A percentile compares a stretch with the other conserved stretches of the same genome.
These are phyloP conservation scores for Neurospora africana DNA, from an alignment of 495 filamentous ascomycete species.

Conservation along the genomic window DNA sequence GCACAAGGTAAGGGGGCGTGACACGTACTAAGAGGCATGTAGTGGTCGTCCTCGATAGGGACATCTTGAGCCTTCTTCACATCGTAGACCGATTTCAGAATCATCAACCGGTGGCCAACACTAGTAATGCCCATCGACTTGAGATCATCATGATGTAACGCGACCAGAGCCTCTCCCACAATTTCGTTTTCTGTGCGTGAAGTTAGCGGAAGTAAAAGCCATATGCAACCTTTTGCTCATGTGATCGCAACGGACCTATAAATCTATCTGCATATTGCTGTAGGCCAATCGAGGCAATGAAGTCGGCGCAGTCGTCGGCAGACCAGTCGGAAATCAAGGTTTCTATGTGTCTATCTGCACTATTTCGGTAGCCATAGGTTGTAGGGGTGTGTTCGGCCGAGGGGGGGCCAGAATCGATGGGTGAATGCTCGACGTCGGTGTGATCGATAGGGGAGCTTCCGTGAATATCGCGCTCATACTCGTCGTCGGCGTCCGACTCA, in stretches of 20 bases:
- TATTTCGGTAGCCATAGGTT: constrained; percentile 65
- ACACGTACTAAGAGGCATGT: constrained; percentile 79
- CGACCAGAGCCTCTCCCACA: constrained; percentile 81
- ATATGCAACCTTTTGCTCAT: neutral
- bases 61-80: constrained; percentile 87
- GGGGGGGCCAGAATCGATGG: constrained; percentile 67
- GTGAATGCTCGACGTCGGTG: constrained; percentile 69
- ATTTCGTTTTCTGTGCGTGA: constrained; percentile 70
- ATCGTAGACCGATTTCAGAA: constrained; percentile 90
- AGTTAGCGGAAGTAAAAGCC: constrained; percentile 19
- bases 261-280: constrained; percentile 75
- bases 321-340: constrained; percentile 84
- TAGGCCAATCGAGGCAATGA: constrained; percentile 66
- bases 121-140: constrained; percentile 89
- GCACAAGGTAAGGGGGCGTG: neutral
- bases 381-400: constrained; percentile 84
- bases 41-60: constrained; percentile 83
- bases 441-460: constrained; percentile 62
- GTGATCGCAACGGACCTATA: constrained; percentile 40
- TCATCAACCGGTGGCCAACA: constrained; percentile 87
- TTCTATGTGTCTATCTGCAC: constrained; percentile 57
- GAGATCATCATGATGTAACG: constrained; percentile 81
- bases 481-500: constrained; percentile 88
- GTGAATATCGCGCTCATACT: constrained; percentile 74
- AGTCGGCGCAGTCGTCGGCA: constrained; percentile 78